phyloP scores from a whole-genome alignment of 768 basidiomycete genomes.

The Naganishia vishniacii region DNA sequence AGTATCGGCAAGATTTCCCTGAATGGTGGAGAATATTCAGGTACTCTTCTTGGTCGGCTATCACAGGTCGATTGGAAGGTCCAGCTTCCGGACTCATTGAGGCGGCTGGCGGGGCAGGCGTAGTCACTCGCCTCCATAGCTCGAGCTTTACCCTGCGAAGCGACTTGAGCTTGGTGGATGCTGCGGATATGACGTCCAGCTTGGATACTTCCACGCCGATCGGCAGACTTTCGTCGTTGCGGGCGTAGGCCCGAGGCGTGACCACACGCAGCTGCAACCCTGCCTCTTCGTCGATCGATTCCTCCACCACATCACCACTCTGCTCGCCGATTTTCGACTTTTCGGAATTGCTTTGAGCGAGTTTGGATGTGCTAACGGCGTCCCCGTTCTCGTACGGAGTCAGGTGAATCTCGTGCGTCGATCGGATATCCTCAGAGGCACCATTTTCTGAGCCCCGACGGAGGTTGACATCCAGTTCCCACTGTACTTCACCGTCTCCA shows the following conservation, averaged over 20 bases:
- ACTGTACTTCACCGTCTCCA: constrained; percentile 37
- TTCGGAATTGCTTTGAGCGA: background rate
- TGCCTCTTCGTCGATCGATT: constrained; percentile 34
- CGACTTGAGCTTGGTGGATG: constrained; percentile 15
- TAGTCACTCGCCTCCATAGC: constrained; percentile 34
- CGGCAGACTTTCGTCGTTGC: constrained; percentile 36
- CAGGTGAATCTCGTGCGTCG: background rate
- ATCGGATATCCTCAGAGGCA: background rate
- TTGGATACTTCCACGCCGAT: constrained; percentile 40
- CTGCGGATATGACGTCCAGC: background rate
- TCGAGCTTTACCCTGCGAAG: constrained; percentile 42
- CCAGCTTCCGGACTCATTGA: constrained; percentile 5
- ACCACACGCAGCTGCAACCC: constrained; percentile 34
- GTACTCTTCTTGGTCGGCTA: constrained; percentile 41
- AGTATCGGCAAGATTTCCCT: constrained; percentile 87
- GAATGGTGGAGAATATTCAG: constrained; percentile 65
- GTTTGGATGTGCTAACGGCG: background rate
- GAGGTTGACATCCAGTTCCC: constrained; percentile 31
- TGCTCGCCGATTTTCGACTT: background rate
- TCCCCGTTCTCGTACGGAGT: constrained; percentile 26
- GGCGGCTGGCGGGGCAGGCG: constrained; percentile 19
- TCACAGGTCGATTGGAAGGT: constrained; percentile 20
- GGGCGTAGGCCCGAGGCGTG: constrained; percentile 25
- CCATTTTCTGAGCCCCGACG: constrained; percentile 34
- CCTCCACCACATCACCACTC: constrained; percentile 33